Base-by-base conservation (phyloP, 352 stramenopile genomes). In the Phytophthora ramorum region DNA sequence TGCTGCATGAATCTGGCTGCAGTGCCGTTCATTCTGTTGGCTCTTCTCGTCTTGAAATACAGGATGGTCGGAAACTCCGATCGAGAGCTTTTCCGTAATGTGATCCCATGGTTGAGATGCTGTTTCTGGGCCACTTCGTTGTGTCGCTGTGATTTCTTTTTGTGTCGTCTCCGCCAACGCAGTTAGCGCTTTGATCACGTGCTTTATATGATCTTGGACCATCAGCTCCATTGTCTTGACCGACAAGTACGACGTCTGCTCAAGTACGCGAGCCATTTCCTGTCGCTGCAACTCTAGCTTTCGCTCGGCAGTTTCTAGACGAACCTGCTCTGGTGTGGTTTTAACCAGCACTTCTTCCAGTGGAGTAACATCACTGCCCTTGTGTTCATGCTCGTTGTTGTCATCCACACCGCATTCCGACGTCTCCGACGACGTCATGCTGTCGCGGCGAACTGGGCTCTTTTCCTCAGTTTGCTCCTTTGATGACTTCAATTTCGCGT, bases 151-250 rank as follows among this genome's bases (percentile, higher is more conserved):
- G 2, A 35, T 19, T 34, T 66, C 26, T 35, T 20, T 37, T 2
- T 40, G 69, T 20, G 69, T 20, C 2, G 60, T 32, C 1, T 65
- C 30, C 2, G 51, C 43, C 9, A 83, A 58, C 16, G 32, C 28
- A 40, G 12, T 10, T 17, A 83, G 20, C 0, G 75, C 75, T 4
- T 63, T 66, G 35, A 30, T 38, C 20, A 69, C 43, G 16, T 79
- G 76, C 63, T 90, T 90, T 20, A 78, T 19, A 43, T 80, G 76
- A 34, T 87, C 81, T 38, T 76, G 59, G 28, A 84, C 66, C 76
- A 90, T 82, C 2, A 87, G 41, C 30, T 90, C 76, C 76, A 90
- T 79, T 16, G 81, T 90, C 47, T 85, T 86, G 16, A 86, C 72
- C 0, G 69, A 59, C 20, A 87, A 55, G 2, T 52, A 57, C 19